These are phyloP conservation scores for Cyberlindnera maritima DNA, from an alignment of 805 yeast genomes.

Conservation along the genomic window DNA sequence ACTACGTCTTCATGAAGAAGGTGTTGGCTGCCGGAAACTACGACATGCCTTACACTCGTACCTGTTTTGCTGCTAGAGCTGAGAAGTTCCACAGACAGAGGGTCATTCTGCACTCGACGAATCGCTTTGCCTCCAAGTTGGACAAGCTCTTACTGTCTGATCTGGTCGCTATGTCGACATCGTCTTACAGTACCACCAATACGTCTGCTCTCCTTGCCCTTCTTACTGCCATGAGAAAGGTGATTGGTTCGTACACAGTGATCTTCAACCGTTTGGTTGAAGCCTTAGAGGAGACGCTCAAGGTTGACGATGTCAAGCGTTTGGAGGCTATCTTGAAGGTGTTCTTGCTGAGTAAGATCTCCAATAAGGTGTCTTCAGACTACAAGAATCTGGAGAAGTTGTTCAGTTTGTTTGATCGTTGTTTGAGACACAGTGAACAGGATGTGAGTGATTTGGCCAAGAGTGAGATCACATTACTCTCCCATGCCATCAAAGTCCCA, in stretches of 20 bases:
- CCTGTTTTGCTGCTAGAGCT: constrained; percentile 71
- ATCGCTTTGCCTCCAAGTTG: constrained; percentile 62
- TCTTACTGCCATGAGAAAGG: constrained; percentile 63
- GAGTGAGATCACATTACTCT: constrained; percentile 43
- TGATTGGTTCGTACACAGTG: constrained; percentile 61
- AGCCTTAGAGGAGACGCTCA: constrained; percentile 48
- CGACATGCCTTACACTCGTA: constrained; percentile 71
- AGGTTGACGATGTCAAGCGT: constrained; percentile 45
- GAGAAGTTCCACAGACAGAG: constrained; percentile 75
- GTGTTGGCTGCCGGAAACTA: constrained; percentile 63
- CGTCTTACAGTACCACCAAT: constrained; percentile 69
- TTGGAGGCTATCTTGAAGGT: constrained; percentile 64
- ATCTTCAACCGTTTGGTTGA: constrained; percentile 51
- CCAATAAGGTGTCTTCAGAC: constrained; percentile 56
- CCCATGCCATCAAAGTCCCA: constrained; percentile 46
- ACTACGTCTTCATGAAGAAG: constrained; percentile 52
- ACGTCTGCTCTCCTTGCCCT: constrained; percentile 66
- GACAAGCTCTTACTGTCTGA: constrained; percentile 66
- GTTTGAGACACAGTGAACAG: constrained; percentile 54
- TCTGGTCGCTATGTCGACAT: constrained; percentile 59
- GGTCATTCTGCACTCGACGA: constrained; percentile 65
- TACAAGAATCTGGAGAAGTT: constrained; percentile 47
- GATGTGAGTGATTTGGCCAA: constrained; percentile 56
- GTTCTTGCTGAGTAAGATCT: constrained; percentile 55
- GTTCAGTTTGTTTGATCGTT: constrained; percentile 47